Conservation (phyloP, 805 yeast species). For the Novakomyces olei region DNA sequence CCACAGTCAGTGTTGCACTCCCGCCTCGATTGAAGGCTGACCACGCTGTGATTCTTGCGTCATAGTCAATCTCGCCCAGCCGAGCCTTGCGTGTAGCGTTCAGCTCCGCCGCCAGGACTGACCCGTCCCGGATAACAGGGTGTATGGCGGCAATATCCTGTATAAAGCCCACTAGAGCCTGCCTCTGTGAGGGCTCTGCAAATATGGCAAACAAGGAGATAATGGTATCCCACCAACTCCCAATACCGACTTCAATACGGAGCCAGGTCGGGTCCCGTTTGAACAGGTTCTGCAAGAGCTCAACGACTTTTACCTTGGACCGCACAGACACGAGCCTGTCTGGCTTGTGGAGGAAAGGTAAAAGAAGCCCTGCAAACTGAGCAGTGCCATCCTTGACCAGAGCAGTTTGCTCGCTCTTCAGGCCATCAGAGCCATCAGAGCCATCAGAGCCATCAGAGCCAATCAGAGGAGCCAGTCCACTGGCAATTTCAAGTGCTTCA, state of each 20-base stretch:
- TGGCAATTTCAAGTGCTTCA: no score
- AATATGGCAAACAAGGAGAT: neutral
- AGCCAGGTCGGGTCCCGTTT: neutral
- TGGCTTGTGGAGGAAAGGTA: constrained; percentile 1
- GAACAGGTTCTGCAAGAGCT: neutral
- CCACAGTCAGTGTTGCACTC: constrained; percentile 22
- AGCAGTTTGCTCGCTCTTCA: neutral
- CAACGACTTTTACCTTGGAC: neutral
- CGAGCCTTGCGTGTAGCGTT: constrained; percentile 45
- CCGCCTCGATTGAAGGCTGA: constrained; percentile 35
- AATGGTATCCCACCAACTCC: neutral
- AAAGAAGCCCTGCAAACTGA: neutral
- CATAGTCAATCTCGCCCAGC: constrained; percentile 60
- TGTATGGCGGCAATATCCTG: constrained; percentile 24
- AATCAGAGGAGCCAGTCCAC: no score
- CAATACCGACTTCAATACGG: no score
- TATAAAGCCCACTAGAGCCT: constrained; percentile 42
- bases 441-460: no score
- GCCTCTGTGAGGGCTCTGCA: constrained; percentile 29
- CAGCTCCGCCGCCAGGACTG: constrained; percentile 31
- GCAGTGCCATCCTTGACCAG: neutral
- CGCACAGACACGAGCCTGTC: neutral
- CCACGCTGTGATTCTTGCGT: constrained; percentile 46
- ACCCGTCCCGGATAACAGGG: constrained; percentile 25
- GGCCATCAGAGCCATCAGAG: neutral